These are phyloP conservation scores for Exophiala alcalophila DNA, from an alignment of 2,329 filamentous ascomycete genomes.

Conservation along the genomic window DNA sequence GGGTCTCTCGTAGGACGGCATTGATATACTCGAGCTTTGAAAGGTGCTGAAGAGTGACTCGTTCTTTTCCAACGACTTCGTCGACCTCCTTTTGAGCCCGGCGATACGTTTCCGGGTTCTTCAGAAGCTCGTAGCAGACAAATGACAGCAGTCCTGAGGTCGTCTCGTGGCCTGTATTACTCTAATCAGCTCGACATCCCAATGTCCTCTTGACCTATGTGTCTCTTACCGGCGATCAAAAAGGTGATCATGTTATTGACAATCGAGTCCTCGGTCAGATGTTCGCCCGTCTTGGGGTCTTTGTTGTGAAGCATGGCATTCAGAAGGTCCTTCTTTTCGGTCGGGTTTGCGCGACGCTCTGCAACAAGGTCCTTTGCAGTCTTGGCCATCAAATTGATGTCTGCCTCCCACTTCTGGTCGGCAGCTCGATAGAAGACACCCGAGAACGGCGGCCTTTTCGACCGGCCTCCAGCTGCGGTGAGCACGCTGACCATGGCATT, in stretches of 20 bases:
- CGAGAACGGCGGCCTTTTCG: conserved; percentile 48
- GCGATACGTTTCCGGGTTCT: conserved; percentile 57
- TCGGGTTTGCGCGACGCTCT: conserved; percentile 52
- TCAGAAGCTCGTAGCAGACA: conserved; percentile 62
- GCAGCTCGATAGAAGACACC: conserved; percentile 28
- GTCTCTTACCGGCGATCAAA: conserved; percentile 40
- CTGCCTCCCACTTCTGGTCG: conserved; percentile 11
- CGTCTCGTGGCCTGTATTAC: conserved; percentile 65
- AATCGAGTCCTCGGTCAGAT: conserved; percentile 58
- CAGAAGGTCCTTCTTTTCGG: conserved; percentile 56
- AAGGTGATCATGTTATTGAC: conserved; percentile 68
- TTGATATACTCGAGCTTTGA: conserved; percentile 63
- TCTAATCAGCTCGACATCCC: background rate
- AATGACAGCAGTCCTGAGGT: conserved; percentile 67
- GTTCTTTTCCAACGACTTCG: conserved; percentile 55
- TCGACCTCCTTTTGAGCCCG: conserved; percentile 68
- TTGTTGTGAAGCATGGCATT: conserved; percentile 56
- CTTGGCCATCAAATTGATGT: conserved; percentile 20
- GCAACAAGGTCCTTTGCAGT: conserved; percentile 51
- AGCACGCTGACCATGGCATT: conserved; percentile 64
- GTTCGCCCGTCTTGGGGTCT: conserved; percentile 60
- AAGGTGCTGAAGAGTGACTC: conserved; percentile 55
- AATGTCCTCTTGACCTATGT: background rate
- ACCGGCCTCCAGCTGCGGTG: conserved; percentile 51
- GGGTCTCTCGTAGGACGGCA: conserved; percentile 64